Evolutionary conservation across 164 flowering plant genomes (phyloP).

Genomic region (Aristolochia contorta): DNA sequence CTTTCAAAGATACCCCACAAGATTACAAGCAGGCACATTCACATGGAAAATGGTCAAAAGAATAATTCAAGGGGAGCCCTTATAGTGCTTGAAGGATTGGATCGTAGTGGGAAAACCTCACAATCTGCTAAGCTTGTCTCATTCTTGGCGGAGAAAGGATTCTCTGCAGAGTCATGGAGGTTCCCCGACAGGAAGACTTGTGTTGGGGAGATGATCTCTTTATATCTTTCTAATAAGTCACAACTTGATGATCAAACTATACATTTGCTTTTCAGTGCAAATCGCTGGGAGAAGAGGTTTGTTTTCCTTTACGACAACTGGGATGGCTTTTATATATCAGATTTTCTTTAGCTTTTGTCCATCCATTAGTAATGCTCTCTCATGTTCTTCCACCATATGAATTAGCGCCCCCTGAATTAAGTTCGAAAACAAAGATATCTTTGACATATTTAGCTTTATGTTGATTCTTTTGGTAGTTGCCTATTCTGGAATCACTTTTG

Average conservation of each 20-base stretch:
- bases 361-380: too few relatives aligned
- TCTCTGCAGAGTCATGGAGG: slow-evolving; percentile 53
- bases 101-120: slow-evolving; percentile 70
- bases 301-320: slow-evolving; percentile 5
- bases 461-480: too few relatives aligned
- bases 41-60: slow-evolving; percentile 26
- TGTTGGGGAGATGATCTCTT: slow-evolving; percentile 70
- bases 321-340: too few relatives aligned
- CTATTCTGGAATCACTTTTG: too few relatives aligned
- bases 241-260: slow-evolving; percentile 66
- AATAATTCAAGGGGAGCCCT: slow-evolving; percentile 55
- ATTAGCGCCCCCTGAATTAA: too few relatives aligned
- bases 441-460: too few relatives aligned
- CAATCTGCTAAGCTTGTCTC: slow-evolving; percentile 41
- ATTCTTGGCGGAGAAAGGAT: slow-evolving; percentile 38
- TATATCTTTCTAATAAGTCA: slow-evolving; percentile 57
- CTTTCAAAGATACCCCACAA: slow-evolving; percentile 6
- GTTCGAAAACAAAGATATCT: too few relatives aligned
- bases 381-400: too few relatives aligned
- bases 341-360: too few relatives aligned
- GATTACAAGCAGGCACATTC: slow-evolving; percentile 18
- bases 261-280: slow-evolving; percentile 81
- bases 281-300: slow-evolving; percentile 82
- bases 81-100: slow-evolving; percentile 78
- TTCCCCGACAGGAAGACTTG: slow-evolving; percentile 69